phyloP scores from a whole-genome alignment of 2,329 filamentous ascomycete genomes.

The Calonectria pseudoreteaudii region DNA sequence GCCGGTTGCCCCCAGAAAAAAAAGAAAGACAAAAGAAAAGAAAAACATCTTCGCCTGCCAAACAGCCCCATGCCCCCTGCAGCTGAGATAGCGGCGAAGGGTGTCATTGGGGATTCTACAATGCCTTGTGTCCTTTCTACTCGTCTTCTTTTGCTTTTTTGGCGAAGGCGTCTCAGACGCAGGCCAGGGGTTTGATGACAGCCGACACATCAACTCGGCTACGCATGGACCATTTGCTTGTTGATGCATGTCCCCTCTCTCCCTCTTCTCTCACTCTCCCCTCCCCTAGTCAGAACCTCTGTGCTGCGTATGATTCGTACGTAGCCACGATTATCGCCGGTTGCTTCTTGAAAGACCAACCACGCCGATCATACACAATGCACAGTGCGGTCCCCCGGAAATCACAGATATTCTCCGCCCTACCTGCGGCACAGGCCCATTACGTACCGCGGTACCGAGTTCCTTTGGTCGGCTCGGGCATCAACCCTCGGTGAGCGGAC shows the following conservation, averaged over 20 bases:
- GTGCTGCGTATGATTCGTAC: neutral
- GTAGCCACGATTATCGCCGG: neutral
- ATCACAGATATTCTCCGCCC: neutral
- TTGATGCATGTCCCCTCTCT: neutral
- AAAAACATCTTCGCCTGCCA: neutral
- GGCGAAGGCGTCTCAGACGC: neutral
- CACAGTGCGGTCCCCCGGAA: neutral
- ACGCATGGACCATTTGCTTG: neutral
- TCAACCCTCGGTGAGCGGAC: neutral
- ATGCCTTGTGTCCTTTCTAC: neutral
- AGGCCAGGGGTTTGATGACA: constrained; percentile 1
- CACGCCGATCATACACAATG: neutral
- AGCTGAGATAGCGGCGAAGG: neutral
- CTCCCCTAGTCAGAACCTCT: neutral
- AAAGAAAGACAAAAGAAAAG: constrained; percentile 12
- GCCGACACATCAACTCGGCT: constrained; percentile 4
- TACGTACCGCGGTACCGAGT: constrained; percentile 1
- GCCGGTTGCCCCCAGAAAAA: neutral
- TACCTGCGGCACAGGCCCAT: constrained; percentile 1
- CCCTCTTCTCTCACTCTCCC: neutral
- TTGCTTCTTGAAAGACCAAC: neutral
- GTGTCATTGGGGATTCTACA: neutral
- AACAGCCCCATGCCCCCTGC: neutral
- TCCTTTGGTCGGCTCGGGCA: neutral
- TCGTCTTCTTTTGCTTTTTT: neutral